Percentiles rank a stretch among this genome's conserved stretches.
Evolutionary conservation across 106 monocot species (phyloP).

Genomic region (Agapanthus africanus): DNA sequence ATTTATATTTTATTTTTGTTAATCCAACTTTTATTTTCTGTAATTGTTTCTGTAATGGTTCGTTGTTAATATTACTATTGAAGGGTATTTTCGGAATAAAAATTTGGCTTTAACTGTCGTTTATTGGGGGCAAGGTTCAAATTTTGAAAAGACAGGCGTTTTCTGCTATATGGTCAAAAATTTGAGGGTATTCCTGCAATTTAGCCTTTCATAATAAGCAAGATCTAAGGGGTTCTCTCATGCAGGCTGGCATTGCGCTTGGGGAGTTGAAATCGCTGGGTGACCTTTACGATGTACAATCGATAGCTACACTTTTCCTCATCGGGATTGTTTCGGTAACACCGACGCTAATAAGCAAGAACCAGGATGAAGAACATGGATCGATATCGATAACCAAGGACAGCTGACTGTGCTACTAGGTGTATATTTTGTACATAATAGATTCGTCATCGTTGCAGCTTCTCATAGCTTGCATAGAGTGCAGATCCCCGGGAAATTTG

Average conservation of each 20-base stretch:
- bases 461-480: no score
- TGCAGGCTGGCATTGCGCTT: constrained; percentile 90
- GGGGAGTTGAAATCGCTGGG: constrained; percentile 77
- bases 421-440: constrained; percentile 1
- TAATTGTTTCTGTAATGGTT: no score
- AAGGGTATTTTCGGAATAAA: no score
- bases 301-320: constrained; percentile 80
- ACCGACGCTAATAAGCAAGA: constrained; percentile 73
- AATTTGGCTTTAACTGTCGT: no score
- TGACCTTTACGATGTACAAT: constrained; percentile 84
- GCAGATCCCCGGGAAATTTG: no score
- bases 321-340: constrained; percentile 88
- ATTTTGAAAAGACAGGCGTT: no score
- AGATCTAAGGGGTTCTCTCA: not conserved
- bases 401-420: constrained; percentile 12
- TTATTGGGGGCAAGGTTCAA: no score
- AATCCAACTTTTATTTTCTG: no score
- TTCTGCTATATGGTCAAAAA: no score
- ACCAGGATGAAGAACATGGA: constrained; percentile 14
- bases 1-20: no score
- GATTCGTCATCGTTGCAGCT: not conserved
- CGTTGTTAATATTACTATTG: no score
- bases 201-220: not conserved
- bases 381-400: not conserved
- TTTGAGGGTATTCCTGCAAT: no score